phyloP scores from a whole-genome alignment of 2,329 filamentous ascomycete genomes.

The Calonectria hongkongensis region DNA sequence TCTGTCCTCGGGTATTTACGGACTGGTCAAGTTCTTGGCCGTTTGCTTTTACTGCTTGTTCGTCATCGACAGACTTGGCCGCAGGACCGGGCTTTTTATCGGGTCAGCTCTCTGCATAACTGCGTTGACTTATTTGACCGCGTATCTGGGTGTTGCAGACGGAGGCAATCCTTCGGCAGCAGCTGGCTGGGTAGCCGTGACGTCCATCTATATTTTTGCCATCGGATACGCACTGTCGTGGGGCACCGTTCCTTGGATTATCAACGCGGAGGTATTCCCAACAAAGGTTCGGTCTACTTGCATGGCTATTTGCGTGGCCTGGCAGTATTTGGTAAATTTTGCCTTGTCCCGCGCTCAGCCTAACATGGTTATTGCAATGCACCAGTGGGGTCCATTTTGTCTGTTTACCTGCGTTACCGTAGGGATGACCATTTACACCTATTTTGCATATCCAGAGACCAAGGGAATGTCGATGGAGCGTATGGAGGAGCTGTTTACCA shows the following conservation, averaged over 20 bases:
- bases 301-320: slow-evolving; percentile 37
- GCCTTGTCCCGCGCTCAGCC: slow-evolving; percentile 33
- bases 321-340: slow-evolving; percentile 39
- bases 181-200: slow-evolving; percentile 36
- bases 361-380: slow-evolving; percentile 37
- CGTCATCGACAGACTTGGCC: slow-evolving; percentile 34
- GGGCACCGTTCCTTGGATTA: slow-evolving; percentile 37
- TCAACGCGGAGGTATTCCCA: slow-evolving; percentile 37
- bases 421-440: slow-evolving; percentile 29
- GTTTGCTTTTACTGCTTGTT: slow-evolving; percentile 32
- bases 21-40: slow-evolving; percentile 33
- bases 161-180: slow-evolving; percentile 17
- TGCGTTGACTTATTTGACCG: slow-evolving; percentile 29
- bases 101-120: slow-evolving; percentile 32
- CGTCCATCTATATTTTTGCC: slow-evolving; percentile 36
- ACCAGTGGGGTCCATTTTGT: slow-evolving; percentile 36
- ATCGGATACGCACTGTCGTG: slow-evolving; percentile 36
- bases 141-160: slow-evolving; percentile 33
- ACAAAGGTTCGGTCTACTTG: slow-evolving; percentile 35
- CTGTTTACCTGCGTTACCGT: slow-evolving; percentile 26
- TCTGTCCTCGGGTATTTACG: slow-evolving; percentile 37
- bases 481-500: slow-evolving; percentile 23
- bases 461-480: slow-evolving; percentile 30
- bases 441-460: slow-evolving; percentile 32
- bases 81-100: slow-evolving; percentile 28